Evolutionary conservation across 2,329 filamentous ascomycete genomes (phyloP).

Genomic region (Epichloe festucae): DNA sequence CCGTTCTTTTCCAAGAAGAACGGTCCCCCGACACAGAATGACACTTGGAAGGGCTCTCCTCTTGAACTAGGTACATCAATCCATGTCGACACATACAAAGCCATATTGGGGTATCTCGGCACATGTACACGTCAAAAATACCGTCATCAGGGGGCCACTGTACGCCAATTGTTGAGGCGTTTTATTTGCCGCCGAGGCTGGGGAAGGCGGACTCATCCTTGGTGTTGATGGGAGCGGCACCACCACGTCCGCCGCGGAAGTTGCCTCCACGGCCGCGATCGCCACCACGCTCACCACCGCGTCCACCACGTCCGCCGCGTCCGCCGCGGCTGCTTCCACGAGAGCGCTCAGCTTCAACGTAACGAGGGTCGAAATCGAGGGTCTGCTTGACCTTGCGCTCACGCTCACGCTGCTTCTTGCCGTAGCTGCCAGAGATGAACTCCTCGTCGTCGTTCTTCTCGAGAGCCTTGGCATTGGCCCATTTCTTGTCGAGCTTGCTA

Average conservation of each 20-base stretch:
- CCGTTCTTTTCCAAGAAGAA: not conserved
- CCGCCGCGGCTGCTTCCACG: constrained; percentile 40
- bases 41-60: not conserved
- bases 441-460: constrained; percentile 55
- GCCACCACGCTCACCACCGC: constrained; percentile 37
- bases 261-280: constrained; percentile 31
- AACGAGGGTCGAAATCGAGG: constrained; percentile 79
- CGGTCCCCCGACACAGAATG: not conserved
- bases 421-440: constrained; percentile 60
- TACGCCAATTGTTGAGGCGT: constrained; percentile 2
- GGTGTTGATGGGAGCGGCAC: constrained; percentile 36
- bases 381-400: constrained; percentile 86
- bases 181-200: constrained; percentile 43
- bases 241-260: constrained; percentile 29
- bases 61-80: constrained; percentile 3
- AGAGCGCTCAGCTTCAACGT: constrained; percentile 54
- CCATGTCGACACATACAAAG: constrained; percentile 3
- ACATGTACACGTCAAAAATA: constrained; percentile 5
- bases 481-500: constrained; percentile 79
- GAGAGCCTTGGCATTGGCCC: constrained; percentile 68
- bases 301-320: constrained; percentile 38
- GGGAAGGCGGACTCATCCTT: constrained; percentile 47
- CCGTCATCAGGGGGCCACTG: not conserved
- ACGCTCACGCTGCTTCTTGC: constrained; percentile 75
- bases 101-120: constrained; percentile 6